Base-by-base conservation (phyloP, 257 asterid genomes). In the Knoxia roxburghii region DNA sequence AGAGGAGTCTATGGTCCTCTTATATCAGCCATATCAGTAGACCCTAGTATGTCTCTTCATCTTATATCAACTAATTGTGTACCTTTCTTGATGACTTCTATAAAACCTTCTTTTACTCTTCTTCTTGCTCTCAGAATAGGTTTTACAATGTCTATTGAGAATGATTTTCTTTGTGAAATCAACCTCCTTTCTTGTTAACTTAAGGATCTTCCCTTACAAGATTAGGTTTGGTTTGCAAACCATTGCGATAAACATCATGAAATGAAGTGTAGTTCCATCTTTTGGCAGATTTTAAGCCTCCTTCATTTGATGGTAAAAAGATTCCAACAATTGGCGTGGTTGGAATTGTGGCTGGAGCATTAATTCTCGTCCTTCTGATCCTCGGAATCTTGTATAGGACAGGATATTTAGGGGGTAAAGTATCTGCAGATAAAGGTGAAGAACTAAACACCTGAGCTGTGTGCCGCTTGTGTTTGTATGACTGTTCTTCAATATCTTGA, bases 1-100 rank as follows among this genome's bases (percentile, higher is more conserved):
- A 84, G 98, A 79, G 97, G 97, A 75, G 80, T 75, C 68, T 92
- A 89, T 68, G 98, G 98, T 61, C 95, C 98, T 72, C 77, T 87
- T 33, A 80, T 92, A 79, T 90, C 97, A 69, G 97, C 97, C 53
- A 87, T 92, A 81, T 84, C 97, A 27, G 94, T 92, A 2, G 86
- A 76, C 72, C 91, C 96, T 32, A 87, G 98, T 92, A 86, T 21
- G 98, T 58, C 53, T 24, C 37, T 35, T 30, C 43, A 37, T 52
- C 62, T 26, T 57, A 20, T 60, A n/a, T 43, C n/a, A 56, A 56
- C 21, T 30, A 52, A 26, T 41, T 56, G 27, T 26, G 29, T 45
- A 64, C 23, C 43, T 29, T 56, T 20, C 21, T 56, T n/a, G 29
- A 6, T 43, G 63, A 30, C 35, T 65, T 5, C 3, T 32, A 17